Percentiles rank a stretch among this genome's conserved stretches.
These are phyloP conservation scores for Lepiota venenata DNA, from an alignment of 768 basidiomycete species.

Conservation along the genomic window DNA sequence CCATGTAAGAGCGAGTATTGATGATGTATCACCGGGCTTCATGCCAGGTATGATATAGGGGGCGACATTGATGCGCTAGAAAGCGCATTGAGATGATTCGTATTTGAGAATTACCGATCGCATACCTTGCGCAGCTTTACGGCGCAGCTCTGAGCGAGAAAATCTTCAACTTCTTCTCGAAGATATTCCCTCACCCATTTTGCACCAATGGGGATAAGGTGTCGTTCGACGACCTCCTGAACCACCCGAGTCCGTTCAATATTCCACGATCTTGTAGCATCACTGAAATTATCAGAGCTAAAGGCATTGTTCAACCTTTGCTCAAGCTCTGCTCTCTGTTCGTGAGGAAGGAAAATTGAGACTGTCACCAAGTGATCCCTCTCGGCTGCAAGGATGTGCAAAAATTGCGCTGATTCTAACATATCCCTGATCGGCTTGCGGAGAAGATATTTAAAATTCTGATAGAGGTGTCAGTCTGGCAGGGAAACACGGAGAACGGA, in stretches of 20 bases:
- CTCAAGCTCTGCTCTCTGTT: slow-evolving; percentile 65
- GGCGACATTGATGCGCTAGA: slow-evolving; percentile 78
- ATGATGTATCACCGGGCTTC: slow-evolving; percentile 68
- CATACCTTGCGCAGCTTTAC: slow-evolving; percentile 67
- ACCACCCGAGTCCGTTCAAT: slow-evolving; percentile 76
- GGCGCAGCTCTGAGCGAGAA: slow-evolving; percentile 65
- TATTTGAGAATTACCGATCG: slow-evolving; percentile 8
- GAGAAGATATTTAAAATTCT: slow-evolving; percentile 95
- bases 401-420: slow-evolving; percentile 73
- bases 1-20: slow-evolving; percentile 90
- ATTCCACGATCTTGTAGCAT: slow-evolving; percentile 90
- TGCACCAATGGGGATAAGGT: slow-evolving; percentile 79
- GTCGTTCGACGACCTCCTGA: slow-evolving; percentile 72
- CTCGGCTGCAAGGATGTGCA: slow-evolving; percentile 90
- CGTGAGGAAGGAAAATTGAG: slow-evolving; percentile 60
- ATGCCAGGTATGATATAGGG: slow-evolving; percentile 64
- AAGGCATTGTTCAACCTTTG: slow-evolving; percentile 78
- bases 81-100: background rate
- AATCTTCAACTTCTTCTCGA: slow-evolving; percentile 87
- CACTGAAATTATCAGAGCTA: slow-evolving; percentile 79
- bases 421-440: slow-evolving; percentile 74
- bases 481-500: background rate
- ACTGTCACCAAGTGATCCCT: slow-evolving; percentile 83
- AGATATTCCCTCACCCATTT: slow-evolving; percentile 90
- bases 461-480: slow-evolving; percentile 11